A percentile compares a stretch with the other conserved stretches of the same genome.
phyloP scores from a whole-genome alignment of 768 basidiomycete species.

The Favolaschia claudopus region DNA sequence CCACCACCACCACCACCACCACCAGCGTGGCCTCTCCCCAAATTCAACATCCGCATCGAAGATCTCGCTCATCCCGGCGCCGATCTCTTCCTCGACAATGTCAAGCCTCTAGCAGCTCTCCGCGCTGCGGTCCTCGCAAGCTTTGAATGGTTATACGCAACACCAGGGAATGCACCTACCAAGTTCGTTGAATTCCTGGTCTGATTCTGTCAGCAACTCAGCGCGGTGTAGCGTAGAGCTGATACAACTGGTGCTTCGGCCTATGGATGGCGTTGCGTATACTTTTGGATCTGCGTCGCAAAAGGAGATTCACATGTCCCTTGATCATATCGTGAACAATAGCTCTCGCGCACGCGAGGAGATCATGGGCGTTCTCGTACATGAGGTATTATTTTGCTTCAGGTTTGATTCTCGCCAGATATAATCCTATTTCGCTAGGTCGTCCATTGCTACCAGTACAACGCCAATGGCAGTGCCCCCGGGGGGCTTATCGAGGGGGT shows the following conservation, averaged over 20 bases:
- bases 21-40: constrained; percentile 61
- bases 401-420: constrained; percentile 47
- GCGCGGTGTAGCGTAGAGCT: constrained; percentile 53
- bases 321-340: constrained; percentile 63
- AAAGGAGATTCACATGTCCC: constrained; percentile 81
- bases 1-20: constrained; percentile 21
- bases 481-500: constrained; percentile 82
- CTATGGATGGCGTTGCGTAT: constrained; percentile 77
- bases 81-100: constrained; percentile 58
- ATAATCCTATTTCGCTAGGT: constrained; percentile 66
- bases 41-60: constrained; percentile 61
- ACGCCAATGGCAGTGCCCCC: constrained; percentile 66
- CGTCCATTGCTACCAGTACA: constrained; percentile 81
- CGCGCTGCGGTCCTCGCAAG: constrained; percentile 58
- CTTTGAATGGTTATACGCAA: constrained; percentile 51
- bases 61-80: constrained; percentile 68
- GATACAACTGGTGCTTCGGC: constrained; percentile 65
- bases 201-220: not conserved
- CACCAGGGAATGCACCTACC: constrained; percentile 44
- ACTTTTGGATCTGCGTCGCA: constrained; percentile 60
- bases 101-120: constrained; percentile 51
- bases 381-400: constrained; percentile 49
- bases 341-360: constrained; percentile 59
- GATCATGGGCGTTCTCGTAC: constrained; percentile 73
- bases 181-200: constrained; percentile 33